Percentiles rank a stretch among this genome's conserved stretches.
Conservation (phyloP, 768 basidiomycete species). For the Lactarius sp. region DNA sequence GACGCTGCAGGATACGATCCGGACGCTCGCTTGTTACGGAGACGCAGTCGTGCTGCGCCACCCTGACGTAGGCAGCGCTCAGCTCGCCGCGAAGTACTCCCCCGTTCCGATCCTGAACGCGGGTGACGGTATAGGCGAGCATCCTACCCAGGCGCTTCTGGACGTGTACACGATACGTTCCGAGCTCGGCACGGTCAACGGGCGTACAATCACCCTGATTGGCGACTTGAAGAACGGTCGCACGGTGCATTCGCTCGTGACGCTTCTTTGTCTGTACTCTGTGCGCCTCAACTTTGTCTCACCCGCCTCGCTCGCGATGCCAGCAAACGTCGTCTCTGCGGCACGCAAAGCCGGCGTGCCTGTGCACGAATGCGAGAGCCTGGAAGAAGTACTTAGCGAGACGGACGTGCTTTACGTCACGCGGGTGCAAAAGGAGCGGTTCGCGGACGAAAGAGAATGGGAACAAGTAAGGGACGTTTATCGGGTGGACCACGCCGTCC, state of each 20-base stretch:
- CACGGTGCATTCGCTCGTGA: conserved; percentile 94
- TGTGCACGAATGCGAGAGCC: conserved; percentile 76
- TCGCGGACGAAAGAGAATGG: conserved; percentile 79
- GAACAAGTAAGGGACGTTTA: conserved; percentile 87
- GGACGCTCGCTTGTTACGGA: conserved; percentile 91
- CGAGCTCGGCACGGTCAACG: conserved; percentile 96
- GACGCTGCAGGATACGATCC: conserved; percentile 85
- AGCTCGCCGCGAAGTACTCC: conserved; percentile 92
- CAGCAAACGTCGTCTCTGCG: conserved; percentile 71
- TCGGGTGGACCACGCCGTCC: conserved; percentile 88
- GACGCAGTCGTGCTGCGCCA: conserved; percentile 95
- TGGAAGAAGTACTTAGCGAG: conserved; percentile 86
- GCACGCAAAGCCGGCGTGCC: conserved; percentile 80
- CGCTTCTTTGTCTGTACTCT: conserved; percentile 84
- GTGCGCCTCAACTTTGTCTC: conserved; percentile 96
- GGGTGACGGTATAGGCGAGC: conserved; percentile 95
- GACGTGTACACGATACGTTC: conserved; percentile 95
- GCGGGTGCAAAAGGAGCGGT: conserved; percentile 92
- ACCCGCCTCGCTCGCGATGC: conserved; percentile 84
- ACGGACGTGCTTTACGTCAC: conserved; percentile 98
- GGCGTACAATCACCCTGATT: conserved; percentile 84
- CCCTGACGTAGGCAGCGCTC: conserved; percentile 90
- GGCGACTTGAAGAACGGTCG: conserved; percentile 98
- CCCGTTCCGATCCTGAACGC: conserved; percentile 96
- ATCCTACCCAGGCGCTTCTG: conserved; percentile 89